A percentile compares a stretch with the other conserved stretches of the same genome.
Conservation (phyloP, 2,329 filamentous ascomycete genomes). For the Stachybotrys chartarum region DNA sequence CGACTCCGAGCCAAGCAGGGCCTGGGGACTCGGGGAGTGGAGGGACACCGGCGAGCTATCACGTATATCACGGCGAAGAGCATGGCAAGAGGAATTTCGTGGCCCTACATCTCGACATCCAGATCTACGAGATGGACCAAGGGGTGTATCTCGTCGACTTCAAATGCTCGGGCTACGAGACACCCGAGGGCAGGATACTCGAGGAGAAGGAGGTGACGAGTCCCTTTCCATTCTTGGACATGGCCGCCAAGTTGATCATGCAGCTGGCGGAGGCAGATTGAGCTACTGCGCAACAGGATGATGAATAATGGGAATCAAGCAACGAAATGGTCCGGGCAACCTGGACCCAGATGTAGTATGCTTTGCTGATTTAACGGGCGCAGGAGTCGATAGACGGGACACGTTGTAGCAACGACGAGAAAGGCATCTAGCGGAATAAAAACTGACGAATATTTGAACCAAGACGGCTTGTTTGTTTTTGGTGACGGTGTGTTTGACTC, state of each 20-base stretch:
- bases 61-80: slow-evolving; percentile 24
- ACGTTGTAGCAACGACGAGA: background rate
- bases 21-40: background rate
- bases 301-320: background rate
- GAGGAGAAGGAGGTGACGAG: slow-evolving; percentile 94
- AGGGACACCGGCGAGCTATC: slow-evolving; percentile 26
- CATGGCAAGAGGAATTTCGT: slow-evolving; percentile 55
- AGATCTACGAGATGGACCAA: slow-evolving; percentile 89
- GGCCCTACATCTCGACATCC: slow-evolving; percentile 93
- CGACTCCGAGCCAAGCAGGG: background rate
- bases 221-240: slow-evolving; percentile 92
- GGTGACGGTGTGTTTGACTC: no score
- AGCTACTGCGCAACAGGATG: slow-evolving; percentile 3
- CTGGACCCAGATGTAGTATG: background rate
- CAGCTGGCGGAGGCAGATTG: slow-evolving; percentile 78
- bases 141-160: slow-evolving; percentile 96
- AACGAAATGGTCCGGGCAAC: no score
- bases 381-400: background rate
- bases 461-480: no score
- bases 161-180: slow-evolving; percentile 96
- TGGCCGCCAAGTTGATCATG: slow-evolving; percentile 86
- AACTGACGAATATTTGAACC: background rate
- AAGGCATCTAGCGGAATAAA: background rate
- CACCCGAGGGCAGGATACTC: slow-evolving; percentile 60
- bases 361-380: background rate